Conservation (phyloP, 352 stramenopile genomes). For the Globisporangium cystogenes region DNA sequence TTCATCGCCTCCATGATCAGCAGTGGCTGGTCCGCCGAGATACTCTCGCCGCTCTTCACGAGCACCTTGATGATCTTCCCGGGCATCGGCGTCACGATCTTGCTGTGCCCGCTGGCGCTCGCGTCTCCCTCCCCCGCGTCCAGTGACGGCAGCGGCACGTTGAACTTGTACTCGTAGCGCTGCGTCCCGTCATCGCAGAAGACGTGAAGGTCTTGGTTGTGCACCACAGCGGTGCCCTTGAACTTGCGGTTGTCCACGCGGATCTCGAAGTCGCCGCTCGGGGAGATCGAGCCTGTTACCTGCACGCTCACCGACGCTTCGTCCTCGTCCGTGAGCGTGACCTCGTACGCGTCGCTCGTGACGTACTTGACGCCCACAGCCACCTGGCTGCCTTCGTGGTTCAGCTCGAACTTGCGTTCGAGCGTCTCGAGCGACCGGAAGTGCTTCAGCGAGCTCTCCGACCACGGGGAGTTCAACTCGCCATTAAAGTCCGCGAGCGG, state of each 20-base stretch:
- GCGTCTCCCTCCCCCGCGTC: slow-evolving; percentile 17
- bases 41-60: slow-evolving; percentile 80
- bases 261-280: slow-evolving; percentile 59
- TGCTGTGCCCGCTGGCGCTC: slow-evolving; percentile 35
- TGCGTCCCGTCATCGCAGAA: slow-evolving; percentile 73
- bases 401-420: slow-evolving; percentile 43
- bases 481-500: slow-evolving; percentile 28
- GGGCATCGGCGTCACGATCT: slow-evolving; percentile 91
- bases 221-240: slow-evolving; percentile 56
- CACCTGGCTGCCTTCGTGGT: slow-evolving; percentile 34
- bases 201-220: slow-evolving; percentile 65
- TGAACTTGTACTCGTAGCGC: slow-evolving; percentile 81
- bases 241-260: slow-evolving; percentile 58
- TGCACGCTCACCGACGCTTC: slow-evolving; percentile 15
- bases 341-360: slow-evolving; percentile 32
- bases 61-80: slow-evolving; percentile 92
- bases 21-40: slow-evolving; percentile 86
- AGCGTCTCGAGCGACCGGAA: slow-evolving; percentile 59
- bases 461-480: slow-evolving; percentile 58
- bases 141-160: slow-evolving; percentile 57
- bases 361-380: slow-evolving; percentile 37
- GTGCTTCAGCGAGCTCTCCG: slow-evolving; percentile 35
- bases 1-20: slow-evolving; percentile 98
- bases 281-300: slow-evolving; percentile 27
- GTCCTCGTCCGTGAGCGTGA: slow-evolving; percentile 23